Evolutionary conservation across 169 alveolate species (phyloP), one percentile per base, ranked within the genome.

Genomic region (Plasmodium vivax): DNA sequence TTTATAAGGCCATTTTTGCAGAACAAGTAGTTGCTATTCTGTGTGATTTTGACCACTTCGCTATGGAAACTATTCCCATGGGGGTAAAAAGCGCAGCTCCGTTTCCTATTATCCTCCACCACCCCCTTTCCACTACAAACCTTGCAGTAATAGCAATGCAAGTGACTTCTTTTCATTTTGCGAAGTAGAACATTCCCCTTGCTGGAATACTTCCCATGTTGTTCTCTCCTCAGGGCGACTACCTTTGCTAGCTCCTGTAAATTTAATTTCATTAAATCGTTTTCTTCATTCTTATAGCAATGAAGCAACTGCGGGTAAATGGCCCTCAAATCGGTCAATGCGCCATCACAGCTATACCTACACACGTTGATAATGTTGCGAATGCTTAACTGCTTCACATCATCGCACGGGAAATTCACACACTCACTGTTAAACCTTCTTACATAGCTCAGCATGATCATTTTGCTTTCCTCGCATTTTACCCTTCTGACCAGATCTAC

Each of bases 301-400:
- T 5, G 23, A 51, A 77, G 5, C 68, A 84, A 73, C 12, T 56
- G 12, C 47, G 27, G n/a, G n/a, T 23, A 84, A n/a, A 87, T 77
- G 8, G 16, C n/a, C 23, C 16, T 23, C 62, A 85, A 75, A 34
- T 36, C 56, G 41, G 7, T 9, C 58, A 1, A 47, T 2, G 0
- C 41, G n/a, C 36, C 23, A 54, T 38, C 0, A 87, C 45, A n/a
- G 43, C 47, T 7, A 45, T 32, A 75, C n/a, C 41, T 87, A 30
- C 81, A 87, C 38, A 68, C 68, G 32, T 38, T 77, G 16, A 87
- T 75, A 51, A 87, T 87, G 71, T 87, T 87, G 2, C 47, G 38
- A 51, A 87, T 87, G 71, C 93, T 43, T 36, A 87, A 75, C 32
- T 77, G 71, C 30, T 87, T 87, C 54, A 87, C 68, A 9, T 45